phyloP scores from a whole-genome alignment of 768 basidiomycete genomes.

The Boletus insuetus region DNA sequence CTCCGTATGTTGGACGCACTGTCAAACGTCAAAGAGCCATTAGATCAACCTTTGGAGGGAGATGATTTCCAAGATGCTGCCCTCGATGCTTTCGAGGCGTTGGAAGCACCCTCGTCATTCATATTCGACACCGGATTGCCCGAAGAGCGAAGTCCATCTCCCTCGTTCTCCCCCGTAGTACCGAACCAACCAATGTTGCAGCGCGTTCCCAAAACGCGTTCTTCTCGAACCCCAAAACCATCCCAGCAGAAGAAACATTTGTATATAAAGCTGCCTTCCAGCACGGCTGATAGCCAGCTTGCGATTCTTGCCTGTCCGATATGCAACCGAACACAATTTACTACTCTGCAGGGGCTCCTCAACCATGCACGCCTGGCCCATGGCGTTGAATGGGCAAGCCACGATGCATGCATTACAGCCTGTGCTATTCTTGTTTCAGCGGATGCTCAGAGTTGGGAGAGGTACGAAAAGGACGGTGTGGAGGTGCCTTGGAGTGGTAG shows the following conservation, averaged over 20 bases:
- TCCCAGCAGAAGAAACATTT: slow-evolving; percentile 36
- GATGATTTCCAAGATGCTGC: slow-evolving; percentile 41
- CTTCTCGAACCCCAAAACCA: slow-evolving; percentile 27
- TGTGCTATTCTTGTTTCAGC: slow-evolving; percentile 39
- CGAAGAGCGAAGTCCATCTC: slow-evolving; percentile 24
- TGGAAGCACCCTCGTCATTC: slow-evolving; percentile 38
- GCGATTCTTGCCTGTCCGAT: slow-evolving; percentile 40
- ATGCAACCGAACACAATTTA: slow-evolving; percentile 47
- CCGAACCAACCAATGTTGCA: slow-evolving; percentile 12
- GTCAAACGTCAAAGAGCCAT: slow-evolving; percentile 13
- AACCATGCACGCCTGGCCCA: slow-evolving; percentile 53
- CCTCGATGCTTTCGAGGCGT: slow-evolving; percentile 40
- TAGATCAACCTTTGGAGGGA: slow-evolving; percentile 18
- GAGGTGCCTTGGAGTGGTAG: slow-evolving; percentile 32
- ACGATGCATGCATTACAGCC: slow-evolving; percentile 49
- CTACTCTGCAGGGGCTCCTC: slow-evolving; percentile 49
- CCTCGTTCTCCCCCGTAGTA: slow-evolving; percentile 18
- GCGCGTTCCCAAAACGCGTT: slow-evolving; percentile 25
- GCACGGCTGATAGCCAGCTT: slow-evolving; percentile 28
- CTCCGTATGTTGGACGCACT: slow-evolving; percentile 38
- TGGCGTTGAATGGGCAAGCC: slow-evolving; percentile 45
- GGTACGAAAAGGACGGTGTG: slow-evolving; percentile 39
- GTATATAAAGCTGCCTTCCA: slow-evolving; percentile 37
- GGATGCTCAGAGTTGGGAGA: slow-evolving; percentile 34
- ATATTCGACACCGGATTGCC: slow-evolving; percentile 29